Percentiles rank a stretch among this genome's conserved stretches.
These are phyloP conservation scores for Musa schizocarpa DNA, from an alignment of 176 grass and related monocot species.

Conservation along the genomic window DNA sequence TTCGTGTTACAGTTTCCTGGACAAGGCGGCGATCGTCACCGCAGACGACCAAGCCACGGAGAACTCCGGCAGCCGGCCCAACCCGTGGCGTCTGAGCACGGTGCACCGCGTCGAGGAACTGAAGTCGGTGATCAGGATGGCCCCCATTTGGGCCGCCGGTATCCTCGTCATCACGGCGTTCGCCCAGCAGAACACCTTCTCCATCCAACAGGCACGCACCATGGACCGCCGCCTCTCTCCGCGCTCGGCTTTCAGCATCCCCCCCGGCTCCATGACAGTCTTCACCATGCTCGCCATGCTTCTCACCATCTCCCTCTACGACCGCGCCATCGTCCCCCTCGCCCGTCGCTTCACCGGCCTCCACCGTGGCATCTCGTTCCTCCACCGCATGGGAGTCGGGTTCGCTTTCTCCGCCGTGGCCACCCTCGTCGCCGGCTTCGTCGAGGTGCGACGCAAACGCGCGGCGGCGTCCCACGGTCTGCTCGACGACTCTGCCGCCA, in stretches of 20 bases:
- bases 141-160: constrained; percentile 72
- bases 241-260: constrained; percentile 57
- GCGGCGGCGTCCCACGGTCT: constrained; percentile 19
- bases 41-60: constrained; percentile 24
- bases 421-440: constrained; percentile 43
- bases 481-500: constrained; percentile 24
- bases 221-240: constrained; percentile 62
- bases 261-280: constrained; percentile 63
- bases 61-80: background rate
- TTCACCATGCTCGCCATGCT: constrained; percentile 56
- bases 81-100: constrained; percentile 67
- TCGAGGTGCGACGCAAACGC: constrained; percentile 41
- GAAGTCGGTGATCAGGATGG: constrained; percentile 70
- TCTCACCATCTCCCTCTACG: constrained; percentile 46
- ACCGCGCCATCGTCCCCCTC: constrained; percentile 43
- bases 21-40: constrained; percentile 58
- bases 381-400: constrained; percentile 62
- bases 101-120: constrained; percentile 81
- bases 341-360: constrained; percentile 54
- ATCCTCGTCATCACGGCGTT: constrained; percentile 66
- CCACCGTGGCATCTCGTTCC: constrained; percentile 67
- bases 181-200: constrained; percentile 58
- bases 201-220: constrained; percentile 67
- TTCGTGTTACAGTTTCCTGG: constrained; percentile 38
- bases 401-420: constrained; percentile 40